These are phyloP conservation scores for Daedaleopsis nitida DNA, from an alignment of 768 basidiomycete genomes.

Conservation along the genomic window DNA sequence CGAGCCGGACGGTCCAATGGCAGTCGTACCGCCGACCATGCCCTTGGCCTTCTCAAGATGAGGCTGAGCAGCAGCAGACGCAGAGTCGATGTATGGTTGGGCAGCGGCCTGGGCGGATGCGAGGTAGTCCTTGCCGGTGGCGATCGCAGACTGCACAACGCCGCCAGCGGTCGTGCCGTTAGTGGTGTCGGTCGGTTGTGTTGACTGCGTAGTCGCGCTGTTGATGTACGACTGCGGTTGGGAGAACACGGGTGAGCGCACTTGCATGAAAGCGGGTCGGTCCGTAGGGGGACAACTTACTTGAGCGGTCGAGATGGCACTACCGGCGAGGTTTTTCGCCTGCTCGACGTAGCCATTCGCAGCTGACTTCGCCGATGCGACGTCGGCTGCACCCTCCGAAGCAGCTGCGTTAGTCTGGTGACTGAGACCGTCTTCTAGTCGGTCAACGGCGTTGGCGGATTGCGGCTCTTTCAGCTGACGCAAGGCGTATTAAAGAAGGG, in stretches of 20 bases:
- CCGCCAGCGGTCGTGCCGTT: slow-evolving; percentile 30
- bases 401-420: slow-evolving; percentile 53
- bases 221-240: slow-evolving; percentile 17
- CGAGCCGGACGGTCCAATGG: background rate
- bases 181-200: slow-evolving; percentile 21
- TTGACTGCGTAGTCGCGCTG: background rate
- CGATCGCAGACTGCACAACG: slow-evolving; percentile 34
- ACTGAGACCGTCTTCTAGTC: slow-evolving; percentile 31
- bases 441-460: slow-evolving; percentile 27
- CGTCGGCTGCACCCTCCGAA: slow-evolving; percentile 54
- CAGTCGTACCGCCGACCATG: slow-evolving; percentile 5
- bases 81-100: slow-evolving; percentile 35
- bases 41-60: slow-evolving; percentile 22
- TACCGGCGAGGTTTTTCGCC: slow-evolving; percentile 50
- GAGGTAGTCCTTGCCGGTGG: slow-evolving; percentile 36
- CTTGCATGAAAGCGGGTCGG: background rate
- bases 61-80: slow-evolving; percentile 22
- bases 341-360: slow-evolving; percentile 55
- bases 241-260: background rate
- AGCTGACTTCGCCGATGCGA: slow-evolving; percentile 47
- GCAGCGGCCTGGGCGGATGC: slow-evolving; percentile 31
- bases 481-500: background rate
- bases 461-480: slow-evolving; percentile 24
- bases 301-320: slow-evolving; percentile 48
- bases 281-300: slow-evolving; percentile 25